A percentile compares a stretch with the other conserved stretches of the same genome.
Conservation (phyloP, 2,329 filamentous ascomycete species). For the Penicillium sp. region DNA sequence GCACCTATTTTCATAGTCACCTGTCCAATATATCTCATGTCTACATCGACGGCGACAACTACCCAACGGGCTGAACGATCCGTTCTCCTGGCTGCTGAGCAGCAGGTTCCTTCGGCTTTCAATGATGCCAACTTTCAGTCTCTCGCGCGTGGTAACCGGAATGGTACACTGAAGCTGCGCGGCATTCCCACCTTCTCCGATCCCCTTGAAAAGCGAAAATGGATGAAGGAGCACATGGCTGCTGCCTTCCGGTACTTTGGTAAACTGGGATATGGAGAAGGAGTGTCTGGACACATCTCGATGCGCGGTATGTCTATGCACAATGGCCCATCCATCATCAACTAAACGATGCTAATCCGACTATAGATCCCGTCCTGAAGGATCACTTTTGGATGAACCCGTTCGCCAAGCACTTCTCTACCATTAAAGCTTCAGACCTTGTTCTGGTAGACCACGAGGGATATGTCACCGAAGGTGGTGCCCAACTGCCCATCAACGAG, state of each 20-base stretch:
- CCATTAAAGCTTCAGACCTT: conserved; percentile 41
- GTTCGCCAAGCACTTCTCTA: conserved; percentile 39
- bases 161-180: conserved; percentile 34
- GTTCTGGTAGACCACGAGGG: conserved; percentile 41
- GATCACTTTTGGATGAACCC: conserved; percentile 43
- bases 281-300: conserved; percentile 42
- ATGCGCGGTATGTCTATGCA: conserved; percentile 29
- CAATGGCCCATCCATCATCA: neutral
- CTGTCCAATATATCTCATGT: conserved; percentile 19
- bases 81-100: conserved; percentile 18
- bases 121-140: conserved; percentile 33
- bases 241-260: conserved; percentile 42
- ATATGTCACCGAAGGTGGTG: conserved; percentile 40
- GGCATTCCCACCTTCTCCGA: conserved; percentile 41
- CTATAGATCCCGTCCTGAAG: conserved; percentile 33
- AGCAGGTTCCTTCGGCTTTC: conserved; percentile 22
- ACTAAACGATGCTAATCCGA: neutral
- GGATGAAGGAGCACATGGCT: conserved; percentile 50
- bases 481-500: conserved; percentile 38
- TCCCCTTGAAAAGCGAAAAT: conserved; percentile 46
- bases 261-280: conserved; percentile 40
- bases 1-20: neutral
- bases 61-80: conserved; percentile 16
- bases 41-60: conserved; percentile 13
- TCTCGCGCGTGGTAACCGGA: conserved; percentile 34